Evolutionary conservation across 371 early-diverging fungal species (phyloP).

Genomic region (Thermomucor indicae-seudaticae): DNA sequence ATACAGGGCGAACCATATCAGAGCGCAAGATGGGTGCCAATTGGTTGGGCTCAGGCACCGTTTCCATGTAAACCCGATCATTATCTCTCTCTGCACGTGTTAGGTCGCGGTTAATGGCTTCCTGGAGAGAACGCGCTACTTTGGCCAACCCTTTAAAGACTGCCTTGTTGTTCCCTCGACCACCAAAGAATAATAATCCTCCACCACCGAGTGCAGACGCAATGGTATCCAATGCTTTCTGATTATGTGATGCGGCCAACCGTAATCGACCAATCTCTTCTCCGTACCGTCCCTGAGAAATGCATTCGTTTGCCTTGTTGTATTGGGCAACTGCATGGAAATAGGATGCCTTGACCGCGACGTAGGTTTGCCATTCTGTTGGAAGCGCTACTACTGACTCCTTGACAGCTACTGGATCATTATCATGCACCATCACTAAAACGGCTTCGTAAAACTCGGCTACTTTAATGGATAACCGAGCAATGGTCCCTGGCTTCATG

Average conservation of each 20-base stretch:
- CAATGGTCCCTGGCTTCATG: slow-evolving; percentile 71
- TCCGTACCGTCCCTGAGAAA: slow-evolving; percentile 74
- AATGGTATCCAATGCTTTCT: slow-evolving; percentile 21
- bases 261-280: slow-evolving; percentile 81
- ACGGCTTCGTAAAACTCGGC: slow-evolving; percentile 70
- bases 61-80: slow-evolving; percentile 80
- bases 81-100: slow-evolving; percentile 83
- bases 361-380: slow-evolving; percentile 56
- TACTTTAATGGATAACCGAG: slow-evolving; percentile 73
- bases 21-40: slow-evolving; percentile 64
- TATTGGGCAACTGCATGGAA: slow-evolving; percentile 77
- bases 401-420: too few relatives aligned
- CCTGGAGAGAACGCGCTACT: slow-evolving; percentile 42
- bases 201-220: slow-evolving; percentile 2
- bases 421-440: slow-evolving; percentile 32
- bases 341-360: slow-evolving; percentile 68
- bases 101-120: slow-evolving; percentile 53
- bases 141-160: too few relatives aligned
- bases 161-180: slow-evolving; percentile 12
- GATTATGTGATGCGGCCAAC: slow-evolving; percentile 40
- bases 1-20: slow-evolving; percentile 67
- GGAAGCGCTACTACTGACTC: slow-evolving; percentile 45
- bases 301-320: slow-evolving; percentile 70
- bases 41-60: slow-evolving; percentile 60
- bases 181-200: background rate